These are phyloP conservation scores for Chalaropsis thielavioides DNA, from an alignment of 2,329 filamentous ascomycete species.

Conservation along the genomic window DNA sequence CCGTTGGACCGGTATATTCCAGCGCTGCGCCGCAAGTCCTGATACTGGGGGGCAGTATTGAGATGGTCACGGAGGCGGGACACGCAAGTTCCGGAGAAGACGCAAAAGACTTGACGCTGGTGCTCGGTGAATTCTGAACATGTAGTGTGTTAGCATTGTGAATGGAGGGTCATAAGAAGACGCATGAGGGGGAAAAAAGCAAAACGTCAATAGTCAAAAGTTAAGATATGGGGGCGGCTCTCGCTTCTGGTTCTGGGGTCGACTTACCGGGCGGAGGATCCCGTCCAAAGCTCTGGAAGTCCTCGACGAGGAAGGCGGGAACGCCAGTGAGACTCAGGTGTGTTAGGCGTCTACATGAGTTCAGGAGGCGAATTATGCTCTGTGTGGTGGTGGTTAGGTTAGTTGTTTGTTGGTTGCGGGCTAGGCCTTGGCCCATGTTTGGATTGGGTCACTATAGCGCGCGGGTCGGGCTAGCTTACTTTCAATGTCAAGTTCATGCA, in stretches of 20 bases:
- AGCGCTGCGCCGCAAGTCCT: conserved; percentile 27
- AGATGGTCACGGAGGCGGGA: conserved; percentile 62
- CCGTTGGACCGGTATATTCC: not conserved
- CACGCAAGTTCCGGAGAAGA: conserved; percentile 85
- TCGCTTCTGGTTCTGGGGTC: not conserved
- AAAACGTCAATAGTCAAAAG: not conserved
- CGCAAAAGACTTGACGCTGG: conserved; percentile 90
- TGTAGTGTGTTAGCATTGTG: conserved; percentile 21
- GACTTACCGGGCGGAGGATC: conserved; percentile 58
- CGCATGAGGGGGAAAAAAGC: not conserved
- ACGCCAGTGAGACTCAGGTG: conserved; percentile 92
- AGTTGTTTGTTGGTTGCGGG: not conserved
- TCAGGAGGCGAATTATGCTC: conserved; percentile 82
- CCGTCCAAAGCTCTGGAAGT: conserved; percentile 73
- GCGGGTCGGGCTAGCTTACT: conserved; percentile 38
- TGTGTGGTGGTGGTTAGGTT: not conserved
- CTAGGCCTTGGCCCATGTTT: not conserved
- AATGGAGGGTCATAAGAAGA: not conserved
- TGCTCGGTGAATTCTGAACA: conserved; percentile 80
- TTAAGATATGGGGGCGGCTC: too few relatives aligned
- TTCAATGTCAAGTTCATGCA: conserved; percentile 71
- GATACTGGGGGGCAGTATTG: conserved; percentile 41
- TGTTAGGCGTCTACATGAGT: conserved; percentile 81
- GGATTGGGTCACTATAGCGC: not conserved
- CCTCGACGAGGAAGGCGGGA: conserved; percentile 72